phyloP scores from a whole-genome alignment of 1,139 yeast genomes.

The Hansenula lynferdii region DNA sequence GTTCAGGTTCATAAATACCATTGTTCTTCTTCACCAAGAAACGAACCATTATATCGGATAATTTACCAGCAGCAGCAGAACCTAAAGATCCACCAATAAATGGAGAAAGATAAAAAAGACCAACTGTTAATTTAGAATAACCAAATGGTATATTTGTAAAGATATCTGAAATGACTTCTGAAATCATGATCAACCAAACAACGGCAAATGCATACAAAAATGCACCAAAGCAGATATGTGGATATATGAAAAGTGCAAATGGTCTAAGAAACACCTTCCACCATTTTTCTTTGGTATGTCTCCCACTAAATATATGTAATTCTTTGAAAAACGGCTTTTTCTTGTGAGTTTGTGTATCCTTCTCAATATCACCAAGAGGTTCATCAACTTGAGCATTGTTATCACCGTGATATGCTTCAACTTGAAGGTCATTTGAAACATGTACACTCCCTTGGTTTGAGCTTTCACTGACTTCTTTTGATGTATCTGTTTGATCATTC shows the following conservation, averaged over 20 bases:
- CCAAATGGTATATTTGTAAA: constrained; percentile 43
- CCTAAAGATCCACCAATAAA: constrained; percentile 58
- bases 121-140: constrained; percentile 44
- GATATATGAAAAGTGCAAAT: constrained; percentile 42
- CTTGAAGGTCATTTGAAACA: too few relatives aligned
- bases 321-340: constrained; percentile 6
- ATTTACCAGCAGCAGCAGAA: constrained; percentile 46
- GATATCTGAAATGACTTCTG: constrained; percentile 50
- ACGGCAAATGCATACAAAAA: constrained; percentile 52
- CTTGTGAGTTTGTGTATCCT: background rate
- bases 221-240: constrained; percentile 50
- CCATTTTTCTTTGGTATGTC: constrained; percentile 47
- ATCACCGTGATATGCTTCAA: constrained; percentile 1
- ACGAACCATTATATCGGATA: constrained; percentile 43
- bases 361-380: background rate
- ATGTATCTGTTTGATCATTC: background rate
- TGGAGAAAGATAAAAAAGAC: constrained; percentile 54
- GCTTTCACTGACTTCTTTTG: constrained; percentile 2
- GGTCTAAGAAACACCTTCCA: constrained; percentile 58
- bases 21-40: constrained; percentile 34
- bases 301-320: constrained; percentile 30
- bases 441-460: too few relatives aligned
- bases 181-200: constrained; percentile 59
- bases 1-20: constrained; percentile 63
- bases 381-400: background rate